Conservation (phyloP, 176 grass and related monocot genomes). For the Puccinellia tenuiflora region DNA sequence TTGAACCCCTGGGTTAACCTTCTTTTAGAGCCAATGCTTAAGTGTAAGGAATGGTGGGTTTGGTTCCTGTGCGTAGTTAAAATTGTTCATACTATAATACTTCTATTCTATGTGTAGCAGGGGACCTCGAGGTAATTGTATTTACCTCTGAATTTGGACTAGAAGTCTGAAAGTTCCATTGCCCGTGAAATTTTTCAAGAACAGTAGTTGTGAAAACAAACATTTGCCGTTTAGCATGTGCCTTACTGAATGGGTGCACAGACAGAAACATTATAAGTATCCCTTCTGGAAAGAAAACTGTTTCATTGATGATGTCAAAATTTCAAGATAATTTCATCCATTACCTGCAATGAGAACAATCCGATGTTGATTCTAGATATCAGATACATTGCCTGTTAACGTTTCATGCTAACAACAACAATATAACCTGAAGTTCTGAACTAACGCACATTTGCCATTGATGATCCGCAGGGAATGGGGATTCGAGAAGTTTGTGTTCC, state of each 20-base stretch:
- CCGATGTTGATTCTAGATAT: neutral
- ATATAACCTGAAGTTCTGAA: neutral
- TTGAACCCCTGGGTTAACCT: neutral
- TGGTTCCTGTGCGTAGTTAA: neutral
- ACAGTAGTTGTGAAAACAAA: neutral
- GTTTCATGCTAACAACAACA: neutral
- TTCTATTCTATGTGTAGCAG: neutral
- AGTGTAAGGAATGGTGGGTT: neutral
- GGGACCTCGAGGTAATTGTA: neutral
- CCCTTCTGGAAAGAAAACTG: neutral
- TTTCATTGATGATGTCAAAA: neutral
- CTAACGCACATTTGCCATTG: neutral
- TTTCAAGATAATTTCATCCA: neutral
- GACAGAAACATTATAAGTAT: neutral
- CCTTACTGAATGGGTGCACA: neutral
- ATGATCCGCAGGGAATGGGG: constrained; percentile 65
- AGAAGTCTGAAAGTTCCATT: neutral
- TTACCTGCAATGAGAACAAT: neutral
- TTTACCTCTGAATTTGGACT: neutral
- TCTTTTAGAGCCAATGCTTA: neutral
- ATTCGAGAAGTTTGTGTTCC: constrained; percentile 79
- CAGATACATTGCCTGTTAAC: too few species aligned
- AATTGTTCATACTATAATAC: neutral
- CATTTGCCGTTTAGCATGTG: neutral
- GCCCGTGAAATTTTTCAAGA: neutral